Base-by-base conservation (phyloP, 2,329 filamentous ascomycete species). In the Beauveria brongniartii region DNA sequence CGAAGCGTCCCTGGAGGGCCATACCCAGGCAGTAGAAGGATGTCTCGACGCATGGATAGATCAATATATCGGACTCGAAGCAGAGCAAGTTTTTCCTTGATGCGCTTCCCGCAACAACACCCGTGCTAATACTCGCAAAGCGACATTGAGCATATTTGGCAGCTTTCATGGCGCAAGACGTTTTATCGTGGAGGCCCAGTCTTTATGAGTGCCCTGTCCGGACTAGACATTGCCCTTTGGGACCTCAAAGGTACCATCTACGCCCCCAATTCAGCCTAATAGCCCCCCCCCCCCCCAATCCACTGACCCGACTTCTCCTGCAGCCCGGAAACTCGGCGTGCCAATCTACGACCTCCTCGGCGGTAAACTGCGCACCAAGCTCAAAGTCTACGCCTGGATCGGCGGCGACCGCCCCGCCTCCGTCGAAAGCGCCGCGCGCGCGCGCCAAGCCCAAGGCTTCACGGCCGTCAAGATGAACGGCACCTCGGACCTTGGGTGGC, bases 101-200 rank as follows among this genome's bases (percentile, higher is more conserved):
- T 34, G 30, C 28, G 3, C 24, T 18, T n/a, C 24, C 26, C 14
- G 8, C 16, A 50, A 20, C 8, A 48, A 26, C 3, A 30, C 30
- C 30, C 10, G 10, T 37, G 34, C 34, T 37, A 37, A 37, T 37
- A 37, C 12, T 37, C 0, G 34, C 34, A 37, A 37, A 89, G 86
- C 69, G 84, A 91, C 54, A 92, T 92, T 64, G 89, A 92, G 69
- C 86, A 91, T 64, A 87, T 92, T 62, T 92, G 90, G 90, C 89
- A 91, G 70, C 80, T 82, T 64, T 82, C 83, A 28, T 92, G 86
- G 82, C 81, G 89, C 47, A 77, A 82, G 47, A 83, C 84, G 0
- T 93, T 92, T 72, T 92, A 92, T 71, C 80, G 90, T 30, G 89
- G 89, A 2, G 90, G 89, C 0, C 87, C 89, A 0, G 89, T 92